phyloP scores from a whole-genome alignment of 1,139 yeast species.

The Hemisphaericaspora subhashii region DNA sequence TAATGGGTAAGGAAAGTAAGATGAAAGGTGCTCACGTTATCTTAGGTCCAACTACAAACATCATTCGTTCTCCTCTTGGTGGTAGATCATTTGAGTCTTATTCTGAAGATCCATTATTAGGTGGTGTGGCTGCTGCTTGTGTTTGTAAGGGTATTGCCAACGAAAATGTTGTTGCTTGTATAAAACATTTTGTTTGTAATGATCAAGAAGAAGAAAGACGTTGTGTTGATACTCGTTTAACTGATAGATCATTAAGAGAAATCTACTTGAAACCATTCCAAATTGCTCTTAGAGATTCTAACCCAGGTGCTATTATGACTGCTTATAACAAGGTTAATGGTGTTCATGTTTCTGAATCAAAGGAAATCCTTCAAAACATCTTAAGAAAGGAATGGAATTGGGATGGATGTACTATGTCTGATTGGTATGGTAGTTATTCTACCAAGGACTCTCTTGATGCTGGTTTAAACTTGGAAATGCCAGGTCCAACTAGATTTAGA shows the following conservation, averaged over 20 bases:
- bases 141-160: conserved; percentile 56
- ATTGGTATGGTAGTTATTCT: conserved; percentile 64
- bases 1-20: conserved; percentile 37
- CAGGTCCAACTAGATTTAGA: conserved; percentile 56
- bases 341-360: conserved; percentile 51
- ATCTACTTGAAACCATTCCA: conserved; percentile 63
- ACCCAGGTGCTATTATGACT: conserved; percentile 58
- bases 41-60: conserved; percentile 56
- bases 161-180: conserved; percentile 52
- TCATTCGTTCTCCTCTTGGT: conserved; percentile 60
- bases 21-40: conserved; percentile 43
- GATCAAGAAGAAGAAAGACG: conserved; percentile 60
- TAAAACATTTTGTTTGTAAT: conserved; percentile 61
- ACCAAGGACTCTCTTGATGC: conserved; percentile 47
- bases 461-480: conserved; percentile 66
- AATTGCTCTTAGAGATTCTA: conserved; percentile 49
- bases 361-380: conserved; percentile 40
- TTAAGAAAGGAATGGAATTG: conserved; percentile 57
- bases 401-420: conserved; percentile 58
- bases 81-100: conserved; percentile 68
- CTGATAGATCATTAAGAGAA: conserved; percentile 62
- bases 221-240: conserved; percentile 46
- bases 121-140: conserved; percentile 52
- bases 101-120: conserved; percentile 59
- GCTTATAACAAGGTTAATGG: conserved; percentile 63